Base-by-base conservation (phyloP, 139 green algal genomes). In the Nannochloris sp. region DNA sequence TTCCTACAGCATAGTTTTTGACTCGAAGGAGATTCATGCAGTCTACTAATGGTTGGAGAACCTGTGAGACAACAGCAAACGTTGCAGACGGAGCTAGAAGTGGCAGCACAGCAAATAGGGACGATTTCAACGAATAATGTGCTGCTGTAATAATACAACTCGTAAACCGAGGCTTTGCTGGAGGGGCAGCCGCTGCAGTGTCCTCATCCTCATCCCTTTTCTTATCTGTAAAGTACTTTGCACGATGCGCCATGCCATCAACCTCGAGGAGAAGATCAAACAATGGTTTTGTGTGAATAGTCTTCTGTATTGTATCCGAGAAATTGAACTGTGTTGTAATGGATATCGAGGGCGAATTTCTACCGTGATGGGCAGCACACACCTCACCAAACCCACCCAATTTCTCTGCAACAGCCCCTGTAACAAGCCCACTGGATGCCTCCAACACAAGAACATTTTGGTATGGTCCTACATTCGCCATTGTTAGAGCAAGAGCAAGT, bases 391-490 rank as follows among this genome's bases (percentile, higher is more conserved):
- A 27, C 18, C 88, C 86, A 27, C 85, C 83, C 57, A 93, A 36
- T 14, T 86, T 78, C 76, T 96, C 88, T 27, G 79, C 71, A 29
- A 79, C 82, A 21, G 86, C 83, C 7, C 69, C 88, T 31, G 72
- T 75, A 2, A 95, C 56, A 40, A 95, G 49, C 9, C 81, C 74
- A 24, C 75, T 67, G 58, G 78, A 92, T 23, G 53, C 66, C 21
- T 95, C 88, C 5, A 89, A 19, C 14, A 95, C 75, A 29, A 96
- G 70, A 46, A 86, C 77, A 43, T 68, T 59, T 1, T 58, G 67
- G 24, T 80, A 70, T 2, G 86, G 72, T 1, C 67, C 79, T 49
- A 95, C 75, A 67, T 95, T 92, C 31, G 81, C 88, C 44, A 92
- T 55, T 6, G 37, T 72, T 16, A 94, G 74, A 66, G 91, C 67